phyloP scores from a whole-genome alignment of 2,329 filamentous ascomycete genomes.

The Aspergillus eucalypticola region DNA sequence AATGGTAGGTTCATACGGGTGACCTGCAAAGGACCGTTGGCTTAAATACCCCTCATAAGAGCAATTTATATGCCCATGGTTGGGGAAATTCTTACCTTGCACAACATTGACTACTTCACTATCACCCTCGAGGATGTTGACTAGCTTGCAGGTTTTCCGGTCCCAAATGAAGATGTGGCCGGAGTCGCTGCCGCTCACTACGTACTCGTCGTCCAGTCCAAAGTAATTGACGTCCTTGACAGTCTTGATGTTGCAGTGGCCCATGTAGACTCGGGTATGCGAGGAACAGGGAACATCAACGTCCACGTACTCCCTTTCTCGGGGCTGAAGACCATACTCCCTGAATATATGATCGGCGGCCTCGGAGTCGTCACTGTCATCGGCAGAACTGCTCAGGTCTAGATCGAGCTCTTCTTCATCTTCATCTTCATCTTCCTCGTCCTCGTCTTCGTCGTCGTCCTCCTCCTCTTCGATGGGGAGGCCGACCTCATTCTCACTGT shows the following conservation, averaged over 20 bases:
- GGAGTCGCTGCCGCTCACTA: constrained; percentile 66
- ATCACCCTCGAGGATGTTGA: constrained; percentile 67
- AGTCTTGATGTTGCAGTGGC: constrained; percentile 67
- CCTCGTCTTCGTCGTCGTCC: constrained; percentile 27
- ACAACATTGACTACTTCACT: constrained; percentile 70
- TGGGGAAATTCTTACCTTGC: constrained; percentile 49
- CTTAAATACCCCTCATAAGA: not conserved
- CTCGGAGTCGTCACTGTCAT: constrained; percentile 28
- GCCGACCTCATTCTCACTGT: constrained; percentile 22
- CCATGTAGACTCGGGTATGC: constrained; percentile 60
- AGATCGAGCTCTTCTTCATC: constrained; percentile 8
- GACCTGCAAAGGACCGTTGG: constrained; percentile 45
- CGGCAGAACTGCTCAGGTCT: constrained; percentile 2
- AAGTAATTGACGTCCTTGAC: constrained; percentile 72
- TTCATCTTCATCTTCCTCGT: constrained; percentile 9
- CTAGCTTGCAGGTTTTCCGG: constrained; percentile 59
- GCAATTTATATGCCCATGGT: not conserved
- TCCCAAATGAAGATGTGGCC: constrained; percentile 72
- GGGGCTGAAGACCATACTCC: constrained; percentile 51
- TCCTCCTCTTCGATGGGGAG: constrained; percentile 30
- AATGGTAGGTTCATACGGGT: constrained; percentile 67
- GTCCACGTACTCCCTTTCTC: constrained; percentile 55
- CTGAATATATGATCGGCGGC: constrained; percentile 46
- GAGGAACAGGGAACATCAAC: constrained; percentile 55
- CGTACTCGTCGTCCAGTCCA: constrained; percentile 66